phyloP scores from a whole-genome alignment of 75 land plant genomes.

The Sequoia sempervirens region DNA sequence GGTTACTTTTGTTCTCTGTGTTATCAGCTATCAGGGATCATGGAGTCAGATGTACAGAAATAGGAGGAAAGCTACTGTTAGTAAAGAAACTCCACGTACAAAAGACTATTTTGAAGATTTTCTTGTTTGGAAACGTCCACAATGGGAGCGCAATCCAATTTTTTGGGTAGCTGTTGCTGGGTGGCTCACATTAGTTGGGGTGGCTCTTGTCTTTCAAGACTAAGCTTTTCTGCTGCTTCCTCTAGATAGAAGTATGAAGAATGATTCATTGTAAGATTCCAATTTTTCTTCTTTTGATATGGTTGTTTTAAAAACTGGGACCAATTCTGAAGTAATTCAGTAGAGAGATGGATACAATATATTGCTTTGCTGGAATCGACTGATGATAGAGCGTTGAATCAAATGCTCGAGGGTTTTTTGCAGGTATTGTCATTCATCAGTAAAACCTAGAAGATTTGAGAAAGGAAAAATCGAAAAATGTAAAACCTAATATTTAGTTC shows the following conservation, averaged over 20 bases:
- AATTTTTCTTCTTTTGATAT: not conserved
- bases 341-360: not conserved
- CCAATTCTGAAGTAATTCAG: not conserved
- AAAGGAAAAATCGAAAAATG: not conserved
- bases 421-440: not conserved
- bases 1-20: not conserved
- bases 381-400: not conserved
- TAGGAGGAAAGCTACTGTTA: conserved; percentile 21
- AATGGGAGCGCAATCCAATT: conserved; percentile 68
- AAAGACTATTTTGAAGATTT: conserved; percentile 72
- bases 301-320: not conserved
- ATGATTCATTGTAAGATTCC: not conserved
- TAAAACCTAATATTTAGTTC: too few relatives aligned
- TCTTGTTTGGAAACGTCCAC: conserved; percentile 77
- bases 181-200: conserved; percentile 76
- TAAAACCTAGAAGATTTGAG: not conserved
- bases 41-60: conserved; percentile 82
- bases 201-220: conserved; percentile 62
- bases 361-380: not conserved
- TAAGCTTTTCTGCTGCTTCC: conserved; percentile 24
- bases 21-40: conserved; percentile 60
- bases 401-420: not conserved
- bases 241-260: not conserved
- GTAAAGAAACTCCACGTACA: conserved; percentile 40
- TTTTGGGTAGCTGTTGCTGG: conserved; percentile 79